Base-by-base conservation (phyloP, 2,329 filamentous ascomycete species). In the Pleoardoris graminearum region DNA sequence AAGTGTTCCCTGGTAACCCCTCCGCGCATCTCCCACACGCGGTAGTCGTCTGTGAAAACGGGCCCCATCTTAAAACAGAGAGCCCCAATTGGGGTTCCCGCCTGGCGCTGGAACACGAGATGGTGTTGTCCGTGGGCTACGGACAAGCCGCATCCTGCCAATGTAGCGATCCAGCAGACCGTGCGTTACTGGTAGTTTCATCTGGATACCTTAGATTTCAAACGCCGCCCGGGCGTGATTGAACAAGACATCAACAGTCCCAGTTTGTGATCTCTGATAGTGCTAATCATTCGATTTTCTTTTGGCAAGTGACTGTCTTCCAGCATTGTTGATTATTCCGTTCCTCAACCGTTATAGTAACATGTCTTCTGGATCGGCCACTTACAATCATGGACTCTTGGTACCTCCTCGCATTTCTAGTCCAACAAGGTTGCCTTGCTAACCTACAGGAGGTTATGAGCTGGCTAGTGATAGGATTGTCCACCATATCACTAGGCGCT, bases 81-180 rank as follows among this genome's bases (percentile, higher is more conserved):
- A 3, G 8, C 27, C 1, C 33, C 17, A 19, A 17, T 7, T 33
- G 16, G 23, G 39, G 39, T 25, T 29, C n/a, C 10, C 39, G 12
- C 30, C 10, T 3, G 30, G n/a, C n/a, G n/a, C n/a, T n/a, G n/a
- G n/a, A n/a, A n/a, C n/a, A n/a, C n/a, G n/a, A n/a, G n/a, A n/a
- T n/a, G n/a, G n/a, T n/a, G n/a, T n/a, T 37, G 30, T 29, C 32
- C 33, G 33, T 19, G 33, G 43, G 8, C 44, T 23, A 29, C 44
- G 44, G 44, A 47, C 21, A 47, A 27, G n/a, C 44, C 33, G 44
- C 23, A 29, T 25, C 32, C 33, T 37, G 44, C 44, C 33, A 47
- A 47, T 29, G 17, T 10, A 37, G 32, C 44, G 44, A 47, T 35
- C 37, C 32, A 47, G 22, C 32, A 32, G 22, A 23, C 32, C 44